A percentile compares a stretch with the other conserved stretches of the same genome.
Conservation (phyloP, 129 eudicot species). For the Gnaphalium uliginosum region DNA sequence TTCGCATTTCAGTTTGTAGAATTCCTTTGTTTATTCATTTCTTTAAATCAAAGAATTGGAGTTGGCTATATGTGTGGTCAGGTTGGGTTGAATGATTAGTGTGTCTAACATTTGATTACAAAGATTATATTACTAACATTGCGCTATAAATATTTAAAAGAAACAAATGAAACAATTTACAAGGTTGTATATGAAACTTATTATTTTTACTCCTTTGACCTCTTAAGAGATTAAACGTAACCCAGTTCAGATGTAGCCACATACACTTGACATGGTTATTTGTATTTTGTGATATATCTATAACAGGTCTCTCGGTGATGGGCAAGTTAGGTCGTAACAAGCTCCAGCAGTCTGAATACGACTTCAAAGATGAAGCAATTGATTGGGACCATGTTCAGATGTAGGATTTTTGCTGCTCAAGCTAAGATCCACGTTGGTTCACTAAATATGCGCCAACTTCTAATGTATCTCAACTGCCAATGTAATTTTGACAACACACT, state of each 20-base stretch:
- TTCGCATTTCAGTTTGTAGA: background rate
- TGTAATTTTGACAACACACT: conserved; percentile 12
- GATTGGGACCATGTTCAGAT: conserved; percentile 57
- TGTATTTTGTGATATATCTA: background rate
- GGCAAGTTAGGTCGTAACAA: conserved; percentile 61
- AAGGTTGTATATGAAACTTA: background rate
- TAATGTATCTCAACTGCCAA: conserved; percentile 12
- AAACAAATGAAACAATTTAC: too few relatives aligned
- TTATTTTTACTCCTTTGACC: background rate
- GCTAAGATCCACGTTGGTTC: conserved; percentile 5
- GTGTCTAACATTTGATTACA: background rate
- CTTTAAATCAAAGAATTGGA: background rate
- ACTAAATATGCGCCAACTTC: background rate
- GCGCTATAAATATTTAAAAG: too few relatives aligned
- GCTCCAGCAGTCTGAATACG: conserved; percentile 42
- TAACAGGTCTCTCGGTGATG: conserved; percentile 73
- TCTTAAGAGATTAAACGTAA: background rate
- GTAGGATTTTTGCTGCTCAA: conserved; percentile 27
- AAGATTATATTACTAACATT: background rate
- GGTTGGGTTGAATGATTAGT: background rate
- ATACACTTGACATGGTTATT: background rate
- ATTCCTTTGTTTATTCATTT: background rate
- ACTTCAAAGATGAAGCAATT: conserved; percentile 40
- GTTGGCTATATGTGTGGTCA: background rate
- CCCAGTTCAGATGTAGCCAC: background rate